Base-by-base conservation (phyloP, 2,329 filamentous ascomycete species). In the Clarireedia paspali region DNA sequence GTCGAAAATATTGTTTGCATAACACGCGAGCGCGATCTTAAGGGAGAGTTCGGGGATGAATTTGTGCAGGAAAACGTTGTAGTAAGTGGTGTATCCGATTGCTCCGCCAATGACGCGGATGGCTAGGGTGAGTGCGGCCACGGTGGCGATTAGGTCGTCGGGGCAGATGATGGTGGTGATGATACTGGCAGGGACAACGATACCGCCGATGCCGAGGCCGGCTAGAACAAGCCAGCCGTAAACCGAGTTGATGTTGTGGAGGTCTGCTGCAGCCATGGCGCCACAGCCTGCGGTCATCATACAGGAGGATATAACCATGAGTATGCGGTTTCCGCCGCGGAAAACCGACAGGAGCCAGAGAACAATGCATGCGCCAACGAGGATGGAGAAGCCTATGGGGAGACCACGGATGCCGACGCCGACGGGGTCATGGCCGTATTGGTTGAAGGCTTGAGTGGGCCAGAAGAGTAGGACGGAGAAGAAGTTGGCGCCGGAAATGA, bases 81-180 rank as follows among this genome's bases (percentile, higher is more conserved):
- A 84, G 64, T 75, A 76, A 47, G 79, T 73, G n/a, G 77, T 76
- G 66, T 83, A 86, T 36, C 82, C 84, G 57, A 88, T 78, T 12
- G 79, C 77, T 30, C 84, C 84, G 47, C 85, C 85, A 38, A 88
- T 77, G 54, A 86, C 82, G 39, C 85, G 83, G 61, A 88, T 81
- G n/a, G 83, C 79, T 39, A 88, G 77, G 0, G 85, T 87, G 23
- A 89, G 73, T 5, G 85, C 83, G 1, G 84, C 80, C 47, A 87
- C 77, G 2, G 85, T 88, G 6, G 83, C 85, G 60, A 89, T 88
- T 5, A 88, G 74, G 54, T 88, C 84, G 64, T 85, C 81, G 0
- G 85, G 84, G 59, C 83, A 87, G 61, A 87, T 82, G 62, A 88
- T 87, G 9, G 82, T 84, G 6, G 82, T 81, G 56, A 88, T 84